phyloP scores from a whole-genome alignment of 139 green algal genomes.

The Chloropicon primus region DNA sequence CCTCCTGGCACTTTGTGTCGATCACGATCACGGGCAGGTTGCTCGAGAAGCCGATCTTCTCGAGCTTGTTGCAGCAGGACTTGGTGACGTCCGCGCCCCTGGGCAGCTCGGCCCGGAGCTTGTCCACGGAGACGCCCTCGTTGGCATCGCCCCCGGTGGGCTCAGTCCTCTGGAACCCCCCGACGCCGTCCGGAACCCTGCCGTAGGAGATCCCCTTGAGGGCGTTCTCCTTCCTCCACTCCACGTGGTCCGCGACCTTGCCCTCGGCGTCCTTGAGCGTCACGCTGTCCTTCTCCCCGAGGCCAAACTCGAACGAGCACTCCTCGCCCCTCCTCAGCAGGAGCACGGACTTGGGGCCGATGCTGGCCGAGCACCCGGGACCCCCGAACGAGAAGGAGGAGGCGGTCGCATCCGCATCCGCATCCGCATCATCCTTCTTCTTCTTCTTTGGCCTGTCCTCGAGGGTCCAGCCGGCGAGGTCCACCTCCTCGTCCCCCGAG shows the following conservation, averaged over 20 bases:
- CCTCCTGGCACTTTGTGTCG: constrained; percentile 12
- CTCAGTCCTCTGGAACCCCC: background rate
- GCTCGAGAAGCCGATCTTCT: constrained; percentile 7
- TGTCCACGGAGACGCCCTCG: background rate
- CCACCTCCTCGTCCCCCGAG: background rate
- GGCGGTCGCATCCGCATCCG: background rate
- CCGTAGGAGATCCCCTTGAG: background rate
- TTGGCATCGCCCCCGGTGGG: background rate
- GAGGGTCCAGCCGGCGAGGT: background rate
- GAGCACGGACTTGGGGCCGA: background rate
- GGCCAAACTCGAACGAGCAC: background rate
- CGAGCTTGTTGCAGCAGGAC: background rate
- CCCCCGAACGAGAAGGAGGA: background rate
- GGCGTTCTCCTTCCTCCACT: background rate
- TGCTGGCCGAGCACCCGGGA: background rate
- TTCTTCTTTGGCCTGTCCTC: background rate
- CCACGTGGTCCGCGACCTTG: background rate
- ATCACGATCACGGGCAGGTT: constrained; percentile 32
- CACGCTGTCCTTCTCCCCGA: background rate
- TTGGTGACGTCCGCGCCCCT: background rate
- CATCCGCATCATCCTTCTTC: background rate
- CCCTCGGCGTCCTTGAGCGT: background rate
- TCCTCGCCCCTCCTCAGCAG: background rate
- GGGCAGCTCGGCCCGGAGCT: background rate
- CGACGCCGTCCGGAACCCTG: background rate